Evolutionary conservation across 2,329 filamentous ascomycete species (phyloP).

Genomic region (Lachnellula suecica): DNA sequence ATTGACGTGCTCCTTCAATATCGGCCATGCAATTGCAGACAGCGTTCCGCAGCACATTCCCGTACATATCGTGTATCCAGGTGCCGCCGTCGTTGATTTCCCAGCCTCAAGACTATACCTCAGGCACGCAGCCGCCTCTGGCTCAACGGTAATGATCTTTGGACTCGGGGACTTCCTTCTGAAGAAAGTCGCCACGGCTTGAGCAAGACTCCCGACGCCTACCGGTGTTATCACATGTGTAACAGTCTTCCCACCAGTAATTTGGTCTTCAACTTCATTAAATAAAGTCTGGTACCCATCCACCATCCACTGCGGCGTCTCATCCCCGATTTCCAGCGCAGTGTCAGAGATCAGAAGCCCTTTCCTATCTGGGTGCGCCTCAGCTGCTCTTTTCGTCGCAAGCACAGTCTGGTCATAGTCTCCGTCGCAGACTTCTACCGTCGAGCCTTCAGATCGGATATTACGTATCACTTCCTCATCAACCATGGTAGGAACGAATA

Average conservation of each 20-base stretch:
- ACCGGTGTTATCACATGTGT: constrained; percentile 62
- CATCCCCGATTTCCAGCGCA: constrained; percentile 63
- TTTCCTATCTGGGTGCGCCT: constrained; percentile 24
- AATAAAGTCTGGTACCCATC: constrained; percentile 77
- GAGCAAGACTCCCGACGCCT: constrained; percentile 71
- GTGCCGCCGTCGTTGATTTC: constrained; percentile 37
- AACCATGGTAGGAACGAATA: constrained; percentile 65
- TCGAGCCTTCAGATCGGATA: constrained; percentile 63
- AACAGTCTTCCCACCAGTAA: constrained; percentile 39
- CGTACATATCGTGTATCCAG: constrained; percentile 46
- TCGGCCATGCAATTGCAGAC: constrained; percentile 45
- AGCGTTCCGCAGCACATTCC: constrained; percentile 52
- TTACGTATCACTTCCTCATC: constrained; percentile 48
- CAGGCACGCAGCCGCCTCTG: constrained; percentile 62
- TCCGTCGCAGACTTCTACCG: constrained; percentile 52
- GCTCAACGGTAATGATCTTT: constrained; percentile 61
- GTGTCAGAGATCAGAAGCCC: constrained; percentile 68
- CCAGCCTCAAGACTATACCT: constrained; percentile 47
- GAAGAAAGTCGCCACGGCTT: constrained; percentile 65
- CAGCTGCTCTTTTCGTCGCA: constrained; percentile 44
- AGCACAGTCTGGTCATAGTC: constrained; percentile 65
- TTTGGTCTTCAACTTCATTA: constrained; percentile 63
- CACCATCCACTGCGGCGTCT: constrained; percentile 70
- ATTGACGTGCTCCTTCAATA: constrained; percentile 42
- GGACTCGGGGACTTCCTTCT: constrained; percentile 45